Conservation (phyloP, 345 rosid genomes). For the Geranium brycei region DNA sequence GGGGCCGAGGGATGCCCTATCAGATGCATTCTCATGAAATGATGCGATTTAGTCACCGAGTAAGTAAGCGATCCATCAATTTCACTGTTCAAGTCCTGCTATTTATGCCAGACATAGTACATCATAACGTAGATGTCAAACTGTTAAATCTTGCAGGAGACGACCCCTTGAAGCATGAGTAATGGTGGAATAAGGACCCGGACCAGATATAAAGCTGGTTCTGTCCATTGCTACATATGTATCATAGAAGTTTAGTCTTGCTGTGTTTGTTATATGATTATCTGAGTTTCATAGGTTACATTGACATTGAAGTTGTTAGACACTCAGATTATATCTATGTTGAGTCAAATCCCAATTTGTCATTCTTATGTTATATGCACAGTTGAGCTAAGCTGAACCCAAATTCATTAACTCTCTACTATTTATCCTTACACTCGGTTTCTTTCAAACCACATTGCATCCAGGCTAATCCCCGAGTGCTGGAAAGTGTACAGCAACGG, state of each 20-base stretch:
- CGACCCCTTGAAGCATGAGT: neutral
- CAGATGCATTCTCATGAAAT: conserved; percentile 65
- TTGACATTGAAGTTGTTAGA: neutral
- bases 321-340: neutral
- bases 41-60: conserved; percentile 2
- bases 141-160: too few species aligned
- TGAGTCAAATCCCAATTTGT: neutral
- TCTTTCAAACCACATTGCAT: too few species aligned
- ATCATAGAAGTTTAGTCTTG: neutral
- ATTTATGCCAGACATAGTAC: neutral
- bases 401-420: too few species aligned
- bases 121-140: too few species aligned
- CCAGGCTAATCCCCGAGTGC: too few species aligned
- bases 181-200: neutral
- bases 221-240: neutral
- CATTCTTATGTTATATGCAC: too few species aligned
- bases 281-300: neutral
- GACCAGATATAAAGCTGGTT: neutral
- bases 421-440: too few species aligned
- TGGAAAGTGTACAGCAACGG: too few species aligned
- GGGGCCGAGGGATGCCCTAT: conserved; percentile 61
- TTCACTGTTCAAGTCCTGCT: neutral
- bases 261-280: neutral
- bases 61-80: neutral
- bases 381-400: too few species aligned